Base-by-base conservation (phyloP, 495 filamentous ascomycete genomes). In the Penicillium bovifimosum region DNA sequence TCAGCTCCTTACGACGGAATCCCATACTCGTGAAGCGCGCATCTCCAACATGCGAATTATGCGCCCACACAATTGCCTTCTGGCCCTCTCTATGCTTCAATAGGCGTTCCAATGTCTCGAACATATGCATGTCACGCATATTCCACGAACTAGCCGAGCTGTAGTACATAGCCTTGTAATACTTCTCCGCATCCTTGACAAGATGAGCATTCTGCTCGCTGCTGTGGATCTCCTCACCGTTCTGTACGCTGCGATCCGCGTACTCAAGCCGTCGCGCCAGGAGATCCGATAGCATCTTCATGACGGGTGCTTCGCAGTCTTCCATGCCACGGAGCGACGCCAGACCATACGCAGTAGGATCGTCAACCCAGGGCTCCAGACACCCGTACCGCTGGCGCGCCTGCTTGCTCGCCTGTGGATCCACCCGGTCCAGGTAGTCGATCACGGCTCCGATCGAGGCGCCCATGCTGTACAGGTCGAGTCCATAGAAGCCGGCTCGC, bases 21-120 rank as follows among this genome's bases (percentile, higher is more conserved):
- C 78, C 73, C 77, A 82, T 83, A 52, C 70, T 75, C 3, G 79
- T 82, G 14, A 69, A 74, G 9, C 80, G 67, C 11, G 80, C 80
- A 54, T 84, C 80, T n/a, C 80, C 80, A 41, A 80, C 67, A 41
- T 82, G 80, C 24, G 78, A 81, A 56, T 82, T 84, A 53, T 83
- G 80, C 48, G 78, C 80, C 80, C 80, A 83, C 1, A 83, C 75
- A 24, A 84, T 66, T 3, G 76, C 80, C 41, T 80, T 81, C 27
- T 65, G 67, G 50, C 5, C 64, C 60, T 29, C 69, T 17, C 74
- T 72, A 34, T 73, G 66, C 33, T 76, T 62, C 24, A 81, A 55
- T 4, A 80, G 52, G 5, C 78, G 73, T 4, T 56, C 50, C 26
- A 84, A 63, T 1, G 80, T 80, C 7, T 80, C 67, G 46, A 82